Conservation (phyloP, 2,329 filamentous ascomycete genomes). For the Arthrobotrys musiformis region DNA sequence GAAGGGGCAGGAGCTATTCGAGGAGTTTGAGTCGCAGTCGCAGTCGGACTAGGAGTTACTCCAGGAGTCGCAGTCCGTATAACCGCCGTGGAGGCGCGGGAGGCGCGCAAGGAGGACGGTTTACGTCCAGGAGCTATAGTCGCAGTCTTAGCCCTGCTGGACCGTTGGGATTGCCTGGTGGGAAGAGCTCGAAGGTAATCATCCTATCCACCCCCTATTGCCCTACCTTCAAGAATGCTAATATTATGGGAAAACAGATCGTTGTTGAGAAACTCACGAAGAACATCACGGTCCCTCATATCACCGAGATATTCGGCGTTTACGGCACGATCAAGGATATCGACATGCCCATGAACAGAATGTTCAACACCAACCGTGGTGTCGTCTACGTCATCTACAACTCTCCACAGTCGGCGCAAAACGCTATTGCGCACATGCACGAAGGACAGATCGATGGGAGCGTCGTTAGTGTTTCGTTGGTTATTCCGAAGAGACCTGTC, state of each 20-base stretch:
- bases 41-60: constrained; percentile 37
- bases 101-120: constrained; percentile 11
- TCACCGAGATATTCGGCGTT: constrained; percentile 89
- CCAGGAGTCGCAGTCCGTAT: constrained; percentile 36
- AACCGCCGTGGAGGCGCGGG: constrained; percentile 9
- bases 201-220: neutral
- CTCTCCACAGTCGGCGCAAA: constrained; percentile 80
- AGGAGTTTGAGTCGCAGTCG: constrained; percentile 34
- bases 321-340: constrained; percentile 88
- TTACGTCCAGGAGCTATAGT: constrained; percentile 39
- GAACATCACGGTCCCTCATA: constrained; percentile 87
- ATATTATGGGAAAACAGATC: constrained; percentile 71
- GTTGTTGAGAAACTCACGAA: constrained; percentile 96
- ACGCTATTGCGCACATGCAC: constrained; percentile 95
- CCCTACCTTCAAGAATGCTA: neutral
- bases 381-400: constrained; percentile 91
- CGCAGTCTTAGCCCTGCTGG: constrained; percentile 50
- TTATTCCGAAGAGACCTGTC: constrained; percentile 77
- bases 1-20: constrained; percentile 26
- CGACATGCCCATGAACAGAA: constrained; percentile 86
- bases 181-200: constrained; percentile 47
- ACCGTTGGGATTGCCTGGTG: constrained; percentile 45
- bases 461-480: constrained; percentile 85
- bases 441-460: constrained; percentile 92
- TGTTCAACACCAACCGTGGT: constrained; percentile 88